Evolutionary conservation across 2,329 filamentous ascomycete species (phyloP).

Genomic region (Diaporthe humulicola): DNA sequence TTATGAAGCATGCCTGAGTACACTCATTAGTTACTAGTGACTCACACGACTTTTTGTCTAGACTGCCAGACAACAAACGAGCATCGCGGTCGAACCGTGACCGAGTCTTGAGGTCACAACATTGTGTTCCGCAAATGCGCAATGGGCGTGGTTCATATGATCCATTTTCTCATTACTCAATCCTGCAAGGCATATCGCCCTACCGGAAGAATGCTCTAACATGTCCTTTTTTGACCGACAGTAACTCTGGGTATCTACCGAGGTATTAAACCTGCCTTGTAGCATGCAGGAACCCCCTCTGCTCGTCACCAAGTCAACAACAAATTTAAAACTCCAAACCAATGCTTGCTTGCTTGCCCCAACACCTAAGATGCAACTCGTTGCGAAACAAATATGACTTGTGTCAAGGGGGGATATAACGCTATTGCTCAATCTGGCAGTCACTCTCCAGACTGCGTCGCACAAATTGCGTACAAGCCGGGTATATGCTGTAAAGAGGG

Average conservation of each 20-base stretch:
- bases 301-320: neutral
- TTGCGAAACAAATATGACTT: neutral
- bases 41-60: neutral
- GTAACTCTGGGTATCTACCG: constrained; percentile 24
- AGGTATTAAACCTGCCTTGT: constrained; percentile 8
- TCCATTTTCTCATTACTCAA: neutral
- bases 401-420: neutral
- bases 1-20: neutral
- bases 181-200: neutral
- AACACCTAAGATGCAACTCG: constrained; percentile 24
- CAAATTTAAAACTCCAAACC: constrained; percentile 9
- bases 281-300: neutral
- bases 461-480: neutral
- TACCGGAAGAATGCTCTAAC: neutral
- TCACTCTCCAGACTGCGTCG: neutral
- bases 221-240: neutral
- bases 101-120: neutral
- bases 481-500: constrained; percentile 7
- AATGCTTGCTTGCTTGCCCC: constrained; percentile 26
- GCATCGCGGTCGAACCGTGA: neutral
- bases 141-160: neutral
- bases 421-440: neutral
- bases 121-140: too few species aligned
- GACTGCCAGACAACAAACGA: too few species aligned
- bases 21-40: too few species aligned